Conservation (phyloP, 2,329 filamentous ascomycete genomes). For the Laburnicola sp. region DNA sequence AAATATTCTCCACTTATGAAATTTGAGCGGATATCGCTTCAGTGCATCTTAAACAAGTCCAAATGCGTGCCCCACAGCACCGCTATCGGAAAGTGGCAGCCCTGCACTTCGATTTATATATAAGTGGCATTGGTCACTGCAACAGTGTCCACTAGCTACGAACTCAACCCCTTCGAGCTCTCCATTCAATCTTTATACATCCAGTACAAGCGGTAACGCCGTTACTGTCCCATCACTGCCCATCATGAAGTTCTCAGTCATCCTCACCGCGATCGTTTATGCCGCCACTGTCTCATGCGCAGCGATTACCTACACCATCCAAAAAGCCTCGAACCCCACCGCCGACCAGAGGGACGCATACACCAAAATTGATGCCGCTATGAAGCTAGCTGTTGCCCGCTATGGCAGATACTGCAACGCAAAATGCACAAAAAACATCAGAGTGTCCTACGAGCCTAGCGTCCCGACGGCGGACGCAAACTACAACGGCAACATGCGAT, state of each 20-base stretch:
- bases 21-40: background rate
- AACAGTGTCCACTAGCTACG: too few relatives aligned
- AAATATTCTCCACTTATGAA: background rate
- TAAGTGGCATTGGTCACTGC: too few relatives aligned
- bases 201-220: too few relatives aligned
- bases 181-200: background rate
- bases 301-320: constrained; percentile 32
- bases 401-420: constrained; percentile 29
- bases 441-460: constrained; percentile 35
- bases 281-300: constrained; percentile 23
- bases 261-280: constrained; percentile 24
- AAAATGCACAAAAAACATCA: constrained; percentile 28
- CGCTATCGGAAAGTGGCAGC: background rate
- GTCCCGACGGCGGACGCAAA: constrained; percentile 42
- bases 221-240: background rate
- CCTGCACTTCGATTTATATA: background rate
- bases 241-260: constrained; percentile 27
- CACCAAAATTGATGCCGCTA: constrained; percentile 35
- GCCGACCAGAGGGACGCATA: constrained; percentile 41
- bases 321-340: constrained; percentile 32
- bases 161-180: background rate
- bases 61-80: background rate
- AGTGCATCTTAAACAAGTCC: background rate
- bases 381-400: constrained; percentile 35
- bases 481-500: constrained; percentile 42